phyloP scores from a whole-genome alignment of 345 rosid species.

The Dipteronia dyeriana region DNA sequence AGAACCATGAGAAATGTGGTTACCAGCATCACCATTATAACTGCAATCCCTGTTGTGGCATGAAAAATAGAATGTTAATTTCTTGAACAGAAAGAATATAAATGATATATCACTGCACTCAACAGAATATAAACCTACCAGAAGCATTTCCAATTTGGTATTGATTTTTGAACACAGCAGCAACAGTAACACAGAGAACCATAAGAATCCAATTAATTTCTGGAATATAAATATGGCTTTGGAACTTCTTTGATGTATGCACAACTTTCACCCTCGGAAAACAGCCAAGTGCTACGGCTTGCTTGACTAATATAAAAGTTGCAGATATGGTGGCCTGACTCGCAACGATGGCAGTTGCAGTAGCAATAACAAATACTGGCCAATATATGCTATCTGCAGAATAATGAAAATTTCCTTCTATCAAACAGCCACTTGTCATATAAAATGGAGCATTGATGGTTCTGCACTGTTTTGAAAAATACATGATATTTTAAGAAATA shows the following conservation, averaged over 20 bases:
- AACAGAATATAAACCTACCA: conserved; percentile 17
- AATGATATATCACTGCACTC: background rate
- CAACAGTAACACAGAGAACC: conserved; percentile 33
- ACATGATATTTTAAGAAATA: background rate
- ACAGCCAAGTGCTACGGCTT: conserved; percentile 40
- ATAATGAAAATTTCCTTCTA: background rate
- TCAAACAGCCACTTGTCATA: background rate
- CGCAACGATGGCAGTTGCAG: conserved; percentile 34
- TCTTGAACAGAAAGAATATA: background rate
- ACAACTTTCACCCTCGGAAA: conserved; percentile 37
- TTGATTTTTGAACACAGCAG: conserved; percentile 30
- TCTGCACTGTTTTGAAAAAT: background rate
- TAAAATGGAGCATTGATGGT: background rate
- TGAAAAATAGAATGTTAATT: background rate
- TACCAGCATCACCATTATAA: conserved; percentile 34
- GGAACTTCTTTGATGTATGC: conserved; percentile 31
- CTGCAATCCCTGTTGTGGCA: conserved; percentile 29
- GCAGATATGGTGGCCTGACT: conserved; percentile 40
- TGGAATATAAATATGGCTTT: conserved; percentile 29
- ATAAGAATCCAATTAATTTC: conserved; percentile 38
- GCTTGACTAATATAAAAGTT: conserved; percentile 35
- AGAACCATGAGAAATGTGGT: conserved; percentile 38
- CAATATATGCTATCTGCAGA: conserved; percentile 35
- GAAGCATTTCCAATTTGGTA: conserved; percentile 35
- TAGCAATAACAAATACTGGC: conserved; percentile 33